Base-by-base conservation (phyloP, 2,329 filamentous ascomycete species). In the Truncatella angustata region DNA sequence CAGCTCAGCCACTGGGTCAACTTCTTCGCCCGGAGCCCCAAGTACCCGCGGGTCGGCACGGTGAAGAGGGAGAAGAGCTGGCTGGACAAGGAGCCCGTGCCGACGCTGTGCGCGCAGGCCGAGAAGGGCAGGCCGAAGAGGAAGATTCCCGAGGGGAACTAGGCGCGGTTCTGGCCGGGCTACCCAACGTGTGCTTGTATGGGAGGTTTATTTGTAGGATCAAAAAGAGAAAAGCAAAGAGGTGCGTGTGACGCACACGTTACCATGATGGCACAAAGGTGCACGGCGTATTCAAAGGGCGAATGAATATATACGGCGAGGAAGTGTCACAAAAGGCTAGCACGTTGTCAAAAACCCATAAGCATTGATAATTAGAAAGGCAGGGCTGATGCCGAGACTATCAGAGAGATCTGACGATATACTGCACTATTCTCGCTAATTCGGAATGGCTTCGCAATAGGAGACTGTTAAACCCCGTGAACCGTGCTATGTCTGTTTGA, bases 21-120 rank as follows among this genome's bases (percentile, higher is more conserved):
- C 48, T 91, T 97, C 73, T 97, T 97, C 64, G 78, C 72, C 53
- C 88, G 87, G 51, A 89, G 84, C 66, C 81, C 86, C 64, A 91
- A 90, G 73, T 97, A 97, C 72, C 82, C 83, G 56, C 82, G 83
- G 70, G 88, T 95, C 4, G 94, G 94, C 3, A 82, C 79, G 66
- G 82, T 97, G 12, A 78, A 83, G 67, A 77, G 83, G 54, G 78
- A 82, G 53, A 75, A 73, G 21, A 76, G 70, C 20, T 87, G 85
- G 74, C 76, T 86, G 65, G 78, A 87, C 63, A 82, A 81, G 60
- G 73, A 77, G 71, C 82, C 82, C 4, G 74, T 74, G 63, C 80
- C 80, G 65, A 73, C 78, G 67, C 72, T 96, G 60, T 97, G 92
- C 72, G 81, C 83, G 61, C 70, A 75, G 59, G 92, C 91, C 37